Percentiles rank a stretch among this genome's conserved stretches.
Conservation (phyloP, 148 eudicot species). For the Polygonum aviculare region DNA sequence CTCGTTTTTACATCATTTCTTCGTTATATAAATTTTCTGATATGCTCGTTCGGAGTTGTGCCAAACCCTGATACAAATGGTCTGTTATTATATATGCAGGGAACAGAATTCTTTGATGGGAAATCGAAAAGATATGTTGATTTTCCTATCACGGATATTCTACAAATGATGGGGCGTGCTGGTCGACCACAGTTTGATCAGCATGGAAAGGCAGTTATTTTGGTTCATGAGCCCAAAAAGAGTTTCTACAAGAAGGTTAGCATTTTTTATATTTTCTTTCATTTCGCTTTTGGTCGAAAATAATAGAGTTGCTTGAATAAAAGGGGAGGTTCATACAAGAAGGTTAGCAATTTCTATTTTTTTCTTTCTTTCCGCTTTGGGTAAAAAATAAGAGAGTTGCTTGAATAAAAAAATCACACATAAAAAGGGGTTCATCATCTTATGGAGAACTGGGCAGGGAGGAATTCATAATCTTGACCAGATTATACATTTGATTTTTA, state of each 20-base stretch:
- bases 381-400: no score
- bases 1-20: not conserved
- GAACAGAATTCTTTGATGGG: conserved; percentile 89
- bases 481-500: not conserved
- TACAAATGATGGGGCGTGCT: conserved; percentile 99
- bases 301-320: no score
- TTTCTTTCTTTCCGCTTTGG: no score
- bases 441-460: no score
- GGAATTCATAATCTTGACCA: not conserved
- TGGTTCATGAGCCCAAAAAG: conserved; percentile 97
- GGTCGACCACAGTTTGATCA: conserved; percentile 97
- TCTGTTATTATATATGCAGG: conserved; percentile 34
- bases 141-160: conserved; percentile 94
- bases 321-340: no score
- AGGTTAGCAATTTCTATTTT: no score
- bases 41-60: not conserved
- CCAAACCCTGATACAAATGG: not conserved
- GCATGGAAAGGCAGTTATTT: conserved; percentile 96
- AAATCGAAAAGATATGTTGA: conserved; percentile 87
- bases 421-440: no score
- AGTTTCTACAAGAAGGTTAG: conserved; percentile 72
- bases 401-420: no score
- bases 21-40: not conserved
- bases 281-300: no score
- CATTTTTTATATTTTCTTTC: no score